Evolutionary conservation across 768 basidiomycete species (phyloP), one percentile per base, ranked within the genome.

Genomic region (Mycena kentingensis): DNA sequence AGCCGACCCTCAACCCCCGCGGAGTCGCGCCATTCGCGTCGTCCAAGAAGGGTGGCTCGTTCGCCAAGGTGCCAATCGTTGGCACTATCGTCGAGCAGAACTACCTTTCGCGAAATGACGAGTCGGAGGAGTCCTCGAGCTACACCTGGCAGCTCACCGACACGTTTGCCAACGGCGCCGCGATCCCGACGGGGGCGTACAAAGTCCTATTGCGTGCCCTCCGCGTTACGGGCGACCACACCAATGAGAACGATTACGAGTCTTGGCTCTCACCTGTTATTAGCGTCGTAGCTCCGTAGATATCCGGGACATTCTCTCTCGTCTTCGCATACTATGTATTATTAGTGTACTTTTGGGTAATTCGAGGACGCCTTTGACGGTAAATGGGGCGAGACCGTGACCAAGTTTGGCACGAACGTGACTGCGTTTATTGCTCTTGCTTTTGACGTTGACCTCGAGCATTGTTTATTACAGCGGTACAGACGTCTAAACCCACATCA

Each of bases 261-360:
- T 73, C 70, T 43, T 80, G 72, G 73, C 60, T 78, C 51, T 76
- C 77, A 50, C 74, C 76, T 12, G 64, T 77, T 39, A 43, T 70
- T 15, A 67, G 68, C 12, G 47, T 68, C 28, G 35, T n/a, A n/a
- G n/a, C n/a, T n/a, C n/a, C n/a, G n/a, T n/a, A n/a, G n/a, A n/a
- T n/a, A n/a, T n/a, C n/a, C n/a, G n/a, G n/a, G n/a, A n/a, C n/a
- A n/a, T n/a, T n/a, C n/a, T n/a, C n/a, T n/a, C n/a, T n/a, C n/a
- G n/a, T n/a, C n/a, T n/a, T n/a, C n/a, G n/a, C n/a, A n/a, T n/a
- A n/a, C n/a, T n/a, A n/a, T n/a, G n/a, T n/a, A n/a, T n/a, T n/a
- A n/a, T n/a, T n/a, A n/a, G n/a, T n/a, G n/a, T n/a, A n/a, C n/a
- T n/a, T n/a, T n/a, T n/a, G n/a, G n/a, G n/a, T n/a, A n/a, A n/a